phyloP scores from a whole-genome alignment of 1,139 yeast species.

The Sugiyamaella grinbergsii region DNA sequence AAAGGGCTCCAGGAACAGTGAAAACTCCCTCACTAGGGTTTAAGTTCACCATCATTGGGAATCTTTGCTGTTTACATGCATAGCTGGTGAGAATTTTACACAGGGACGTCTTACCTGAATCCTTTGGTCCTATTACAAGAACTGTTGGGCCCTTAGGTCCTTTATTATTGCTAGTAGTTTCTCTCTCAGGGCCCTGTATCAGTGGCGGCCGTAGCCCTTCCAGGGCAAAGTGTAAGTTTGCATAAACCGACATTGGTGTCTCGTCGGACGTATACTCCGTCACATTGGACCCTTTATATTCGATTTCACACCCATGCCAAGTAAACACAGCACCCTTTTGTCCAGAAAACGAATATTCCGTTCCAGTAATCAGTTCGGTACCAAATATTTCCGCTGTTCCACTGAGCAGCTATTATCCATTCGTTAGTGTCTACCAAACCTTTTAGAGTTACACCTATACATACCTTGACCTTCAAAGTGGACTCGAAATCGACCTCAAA shows the following conservation, averaged over 20 bases:
- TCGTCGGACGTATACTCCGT: slow-evolving; percentile 73
- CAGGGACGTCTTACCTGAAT: slow-evolving; percentile 77
- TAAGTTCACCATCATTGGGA: slow-evolving; percentile 73
- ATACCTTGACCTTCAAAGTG: slow-evolving; percentile 56
- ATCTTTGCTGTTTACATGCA: slow-evolving; percentile 65
- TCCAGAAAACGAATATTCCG: slow-evolving; percentile 61
- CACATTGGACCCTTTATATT: slow-evolving; percentile 47
- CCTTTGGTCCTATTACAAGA: slow-evolving; percentile 69
- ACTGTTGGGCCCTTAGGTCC: slow-evolving; percentile 56
- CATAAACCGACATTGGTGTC: slow-evolving; percentile 61
- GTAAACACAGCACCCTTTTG: slow-evolving; percentile 64
- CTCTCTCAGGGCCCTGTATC: slow-evolving; percentile 8
- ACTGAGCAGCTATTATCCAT: slow-evolving; percentile 40
- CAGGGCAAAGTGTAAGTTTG: slow-evolving; percentile 74
- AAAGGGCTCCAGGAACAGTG: slow-evolving; percentile 79
- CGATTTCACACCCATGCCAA: slow-evolving; percentile 54
- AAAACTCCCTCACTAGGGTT: slow-evolving; percentile 81
- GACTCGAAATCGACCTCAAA: slow-evolving; percentile 69
- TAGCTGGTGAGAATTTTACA: slow-evolving; percentile 71
- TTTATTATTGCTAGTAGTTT: neutral
- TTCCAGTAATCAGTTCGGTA: slow-evolving; percentile 79
- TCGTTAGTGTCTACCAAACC: slow-evolving; percentile 5
- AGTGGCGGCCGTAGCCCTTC: slow-evolving; percentile 56
- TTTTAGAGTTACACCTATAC: slow-evolving; percentile 14
- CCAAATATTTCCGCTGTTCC: slow-evolving; percentile 94